A percentile compares a stretch with the other conserved stretches of the same genome.
Conservation (phyloP, 768 basidiomycete species). For the Psilocybe sp. region DNA sequence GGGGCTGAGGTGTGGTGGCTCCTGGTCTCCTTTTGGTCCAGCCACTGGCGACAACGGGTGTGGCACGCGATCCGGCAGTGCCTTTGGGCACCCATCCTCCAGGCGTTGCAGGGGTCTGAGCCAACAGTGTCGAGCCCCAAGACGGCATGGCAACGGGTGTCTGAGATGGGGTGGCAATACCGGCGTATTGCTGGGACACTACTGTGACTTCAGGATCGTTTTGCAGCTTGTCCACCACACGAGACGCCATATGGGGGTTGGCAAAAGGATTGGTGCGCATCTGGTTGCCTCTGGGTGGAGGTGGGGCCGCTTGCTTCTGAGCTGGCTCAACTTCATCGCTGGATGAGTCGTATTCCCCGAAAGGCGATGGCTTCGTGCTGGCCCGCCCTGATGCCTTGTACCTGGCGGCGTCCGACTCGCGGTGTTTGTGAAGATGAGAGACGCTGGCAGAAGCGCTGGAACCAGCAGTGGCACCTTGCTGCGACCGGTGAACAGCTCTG, state of each 20-base stretch:
- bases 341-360: background rate
- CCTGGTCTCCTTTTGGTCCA: conserved; percentile 18
- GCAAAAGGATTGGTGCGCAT: no score
- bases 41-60: conserved; percentile 15
- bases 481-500: no score
- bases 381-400: background rate
- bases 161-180: no score
- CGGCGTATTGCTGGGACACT: no score
- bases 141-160: no score
- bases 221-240: no score
- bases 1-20: conserved; percentile 7
- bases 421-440: background rate
- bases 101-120: no score
- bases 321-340: background rate
- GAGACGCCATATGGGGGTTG: no score
- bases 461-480: background rate
- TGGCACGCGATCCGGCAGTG: no score
- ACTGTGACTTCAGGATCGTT: no score
- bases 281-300: background rate
- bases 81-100: no score
- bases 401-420: background rate
- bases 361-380: background rate
- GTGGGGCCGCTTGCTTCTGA: background rate
- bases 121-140: no score
- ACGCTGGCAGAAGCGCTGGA: background rate